These are phyloP conservation scores for Reutealis trisperma DNA, from an alignment of 345 rosid genomes.

Conservation along the genomic window DNA sequence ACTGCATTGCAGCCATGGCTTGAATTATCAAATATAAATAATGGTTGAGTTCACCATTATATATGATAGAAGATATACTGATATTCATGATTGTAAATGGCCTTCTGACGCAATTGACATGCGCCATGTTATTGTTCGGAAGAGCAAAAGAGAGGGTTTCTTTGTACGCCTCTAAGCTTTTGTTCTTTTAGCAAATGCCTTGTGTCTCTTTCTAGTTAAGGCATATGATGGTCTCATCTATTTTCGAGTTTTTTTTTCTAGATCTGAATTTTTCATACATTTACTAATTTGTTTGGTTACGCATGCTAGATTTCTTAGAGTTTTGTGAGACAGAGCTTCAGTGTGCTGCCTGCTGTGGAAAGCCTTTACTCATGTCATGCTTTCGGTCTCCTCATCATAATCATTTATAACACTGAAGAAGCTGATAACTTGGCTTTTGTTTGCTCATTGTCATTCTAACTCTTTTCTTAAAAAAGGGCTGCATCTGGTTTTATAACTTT, in stretches of 20 bases:
- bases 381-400: background rate
- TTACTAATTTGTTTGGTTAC: too few relatives aligned
- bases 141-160: constrained; percentile 38
- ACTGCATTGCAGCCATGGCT: background rate
- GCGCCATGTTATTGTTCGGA: constrained; percentile 57
- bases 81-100: constrained; percentile 45
- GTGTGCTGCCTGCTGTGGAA: background rate
- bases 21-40: background rate
- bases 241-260: background rate
- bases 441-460: background rate
- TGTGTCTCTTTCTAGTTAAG: constrained; percentile 47
- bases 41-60: constrained; percentile 46
- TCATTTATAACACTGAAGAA: background rate
- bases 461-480: background rate
- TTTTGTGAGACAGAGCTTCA: background rate
- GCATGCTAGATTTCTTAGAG: background rate
- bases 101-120: constrained; percentile 49
- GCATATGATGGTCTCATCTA: constrained; percentile 23
- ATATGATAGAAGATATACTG: constrained; percentile 44
- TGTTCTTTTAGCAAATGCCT: constrained; percentile 33
- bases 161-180: constrained; percentile 33
- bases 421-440: background rate
- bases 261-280: background rate
- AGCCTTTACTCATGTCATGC: background rate
- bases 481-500: background rate